phyloP scores from a whole-genome alignment of 2,329 filamentous ascomycete genomes.

The Orbilia javanica region DNA sequence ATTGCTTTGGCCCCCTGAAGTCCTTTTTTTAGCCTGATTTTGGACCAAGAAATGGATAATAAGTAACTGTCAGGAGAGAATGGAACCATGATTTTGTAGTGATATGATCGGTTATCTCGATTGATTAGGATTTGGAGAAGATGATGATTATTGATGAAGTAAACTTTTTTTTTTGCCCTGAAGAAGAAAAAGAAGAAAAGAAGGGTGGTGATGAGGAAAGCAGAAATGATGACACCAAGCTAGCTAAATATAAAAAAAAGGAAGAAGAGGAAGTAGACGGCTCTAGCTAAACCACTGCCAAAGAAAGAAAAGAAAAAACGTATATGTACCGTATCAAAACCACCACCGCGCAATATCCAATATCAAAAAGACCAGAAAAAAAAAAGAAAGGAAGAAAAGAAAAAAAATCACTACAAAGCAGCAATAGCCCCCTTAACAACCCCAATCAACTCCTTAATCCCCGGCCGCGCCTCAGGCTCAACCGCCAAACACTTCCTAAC shows the following conservation, averaged over 20 bases:
- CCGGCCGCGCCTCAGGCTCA: slow-evolving; percentile 87
- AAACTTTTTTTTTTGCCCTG: slow-evolving; percentile 12
- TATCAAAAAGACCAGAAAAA: not conserved
- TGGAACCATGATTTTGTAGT: not conserved
- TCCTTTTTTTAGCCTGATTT: not conserved
- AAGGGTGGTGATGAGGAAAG: not conserved
- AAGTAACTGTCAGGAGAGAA: slow-evolving; percentile 3
- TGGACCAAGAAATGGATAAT: not conserved
- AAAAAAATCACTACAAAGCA: slow-evolving; percentile 1
- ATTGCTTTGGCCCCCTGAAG: no score
- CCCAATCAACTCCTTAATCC: slow-evolving; percentile 83
- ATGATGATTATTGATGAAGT: not conserved
- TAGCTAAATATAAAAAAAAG: slow-evolving; percentile 5
- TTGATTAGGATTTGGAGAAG: not conserved
- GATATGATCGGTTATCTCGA: no score
- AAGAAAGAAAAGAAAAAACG: not conserved
- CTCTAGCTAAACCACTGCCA: not conserved
- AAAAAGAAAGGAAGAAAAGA: not conserved
- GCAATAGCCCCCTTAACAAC: slow-evolving; percentile 76
- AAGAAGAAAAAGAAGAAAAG: not conserved
- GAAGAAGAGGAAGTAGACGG: slow-evolving; percentile 1
- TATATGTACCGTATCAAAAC: slow-evolving; percentile 5
- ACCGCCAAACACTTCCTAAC: slow-evolving; percentile 87
- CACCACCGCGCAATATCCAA: not conserved
- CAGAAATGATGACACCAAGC: not conserved